phyloP scores from a whole-genome alignment of 2,329 filamentous ascomycete species.

The Pseudogymnoascus sp. region DNA sequence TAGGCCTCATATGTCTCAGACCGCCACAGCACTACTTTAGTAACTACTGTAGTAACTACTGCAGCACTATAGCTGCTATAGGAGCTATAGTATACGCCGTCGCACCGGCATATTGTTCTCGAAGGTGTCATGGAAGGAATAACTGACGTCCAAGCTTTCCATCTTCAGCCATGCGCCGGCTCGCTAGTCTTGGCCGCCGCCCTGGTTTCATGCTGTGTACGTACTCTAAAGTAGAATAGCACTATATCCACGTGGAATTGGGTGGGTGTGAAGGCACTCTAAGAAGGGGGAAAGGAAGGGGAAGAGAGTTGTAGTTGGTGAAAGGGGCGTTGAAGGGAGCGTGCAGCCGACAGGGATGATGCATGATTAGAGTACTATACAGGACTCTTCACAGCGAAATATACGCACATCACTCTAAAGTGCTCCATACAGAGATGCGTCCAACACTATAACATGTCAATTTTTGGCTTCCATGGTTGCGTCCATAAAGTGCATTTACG shows the following conservation, averaged over 20 bases:
- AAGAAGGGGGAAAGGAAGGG: neutral
- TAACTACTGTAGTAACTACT: neutral
- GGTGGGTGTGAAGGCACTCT: neutral
- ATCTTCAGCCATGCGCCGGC: neutral
- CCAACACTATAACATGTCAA: neutral
- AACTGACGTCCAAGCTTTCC: neutral
- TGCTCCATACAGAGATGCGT: neutral
- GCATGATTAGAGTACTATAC: neutral
- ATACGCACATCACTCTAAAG: neutral
- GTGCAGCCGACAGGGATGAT: neutral
- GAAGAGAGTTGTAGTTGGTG: neutral
- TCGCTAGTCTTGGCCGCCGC: neutral
- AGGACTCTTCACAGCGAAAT: neutral
- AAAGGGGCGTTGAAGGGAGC: neutral
- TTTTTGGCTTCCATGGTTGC: neutral
- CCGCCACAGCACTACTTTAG: neutral
- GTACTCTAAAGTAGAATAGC: neutral
- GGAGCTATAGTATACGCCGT: neutral
- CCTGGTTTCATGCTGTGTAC: neutral
- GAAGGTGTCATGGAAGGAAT: constrained; percentile 5
- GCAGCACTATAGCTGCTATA: neutral
- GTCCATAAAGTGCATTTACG: neutral
- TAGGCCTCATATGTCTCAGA: constrained; percentile 4
- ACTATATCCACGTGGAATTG: neutral
- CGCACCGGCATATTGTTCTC: neutral